Evolutionary conservation across 306 rosid genomes (phyloP), one percentile per base, ranked within the genome.

Genomic region (Aeschynomene evenia): DNA sequence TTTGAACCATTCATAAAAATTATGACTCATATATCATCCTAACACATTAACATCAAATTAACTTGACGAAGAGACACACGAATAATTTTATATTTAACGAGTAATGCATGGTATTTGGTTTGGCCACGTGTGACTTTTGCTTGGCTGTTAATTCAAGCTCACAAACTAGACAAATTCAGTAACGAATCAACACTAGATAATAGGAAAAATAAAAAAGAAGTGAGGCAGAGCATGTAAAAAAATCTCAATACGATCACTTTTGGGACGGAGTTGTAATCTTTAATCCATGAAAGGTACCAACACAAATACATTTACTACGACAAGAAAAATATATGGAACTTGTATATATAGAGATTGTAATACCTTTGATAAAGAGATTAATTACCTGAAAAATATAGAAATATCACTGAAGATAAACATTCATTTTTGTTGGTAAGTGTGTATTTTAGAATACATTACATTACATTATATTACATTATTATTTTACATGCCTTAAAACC

Each of bases 371-470:
- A 74, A 77, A 11, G 68, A 21, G 68, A 29, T 63, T 20, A 68
- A 29, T 63, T 20, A 68, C 24, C 9, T 36, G 51, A 59, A 61
- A 71, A 66, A 57, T 51, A 43, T 58, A 55, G 78, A 70, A 66
- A 71, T 76, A 6, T 53, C 28, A 60, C 58, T 39, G 39, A 59
- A 61, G 75, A 74, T 65, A 66, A 65, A 77, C 60, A 67, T 63
- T 54, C 54, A 26, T 18, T 68, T 68, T 77, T 77, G 82, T 70
- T 65, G 45, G 63, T 7, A 78, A 18, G 80, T 50, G 80, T 50
- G 2, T 12, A 70, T 33, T 70, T 64, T 74, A 20, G 80, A 40
- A 78, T 64, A 59, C 37, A 64, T 65, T 73, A 55, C n/a, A n/a
- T n/a, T n/a, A n/a, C n/a, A n/a, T n/a, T n/a, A n/a, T n/a, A n/a